Conservation (phyloP, 2,329 filamentous ascomycete species). For the Colletotrichum tofieldiae region DNA sequence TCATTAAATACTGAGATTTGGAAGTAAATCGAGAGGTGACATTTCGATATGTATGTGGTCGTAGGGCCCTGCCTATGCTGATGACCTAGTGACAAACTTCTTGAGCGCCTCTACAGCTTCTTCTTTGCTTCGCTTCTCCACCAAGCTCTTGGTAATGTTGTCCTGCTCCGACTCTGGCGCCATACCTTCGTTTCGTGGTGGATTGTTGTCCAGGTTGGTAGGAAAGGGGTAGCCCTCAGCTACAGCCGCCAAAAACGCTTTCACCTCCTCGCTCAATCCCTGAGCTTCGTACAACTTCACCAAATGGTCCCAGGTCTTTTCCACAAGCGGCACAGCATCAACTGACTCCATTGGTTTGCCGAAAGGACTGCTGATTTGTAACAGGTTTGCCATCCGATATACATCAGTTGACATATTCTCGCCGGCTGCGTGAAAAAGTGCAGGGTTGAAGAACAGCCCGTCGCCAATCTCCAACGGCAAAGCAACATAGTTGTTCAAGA, state of each 20-base stretch:
- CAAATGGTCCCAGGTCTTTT: constrained; percentile 61
- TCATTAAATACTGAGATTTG: neutral
- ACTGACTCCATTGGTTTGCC: constrained; percentile 76
- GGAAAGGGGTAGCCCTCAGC: constrained; percentile 75
- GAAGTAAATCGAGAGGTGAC: neutral
- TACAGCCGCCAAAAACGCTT: constrained; percentile 65
- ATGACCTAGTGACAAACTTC: constrained; percentile 31
- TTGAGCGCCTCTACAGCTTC: constrained; percentile 59
- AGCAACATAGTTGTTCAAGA: constrained; percentile 66
- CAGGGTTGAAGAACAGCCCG: constrained; percentile 76
- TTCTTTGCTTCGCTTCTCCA: constrained; percentile 56
- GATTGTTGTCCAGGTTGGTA: constrained; percentile 72
- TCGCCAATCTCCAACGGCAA: constrained; percentile 70
- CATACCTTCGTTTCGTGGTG: constrained; percentile 71
- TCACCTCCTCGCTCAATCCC: constrained; percentile 59
- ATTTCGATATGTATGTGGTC: neutral
- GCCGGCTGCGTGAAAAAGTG: constrained; percentile 75
- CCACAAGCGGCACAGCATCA: constrained; percentile 65
- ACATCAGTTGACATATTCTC: constrained; percentile 65
- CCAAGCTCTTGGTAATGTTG: constrained; percentile 61
- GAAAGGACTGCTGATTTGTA: constrained; percentile 75
- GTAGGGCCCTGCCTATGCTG: neutral
- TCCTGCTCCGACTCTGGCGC: constrained; percentile 73
- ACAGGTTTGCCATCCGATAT: constrained; percentile 71
- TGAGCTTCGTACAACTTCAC: constrained; percentile 50